phyloP scores from a whole-genome alignment of 345 rosid genomes.

The Melastoma malabathricum region DNA sequence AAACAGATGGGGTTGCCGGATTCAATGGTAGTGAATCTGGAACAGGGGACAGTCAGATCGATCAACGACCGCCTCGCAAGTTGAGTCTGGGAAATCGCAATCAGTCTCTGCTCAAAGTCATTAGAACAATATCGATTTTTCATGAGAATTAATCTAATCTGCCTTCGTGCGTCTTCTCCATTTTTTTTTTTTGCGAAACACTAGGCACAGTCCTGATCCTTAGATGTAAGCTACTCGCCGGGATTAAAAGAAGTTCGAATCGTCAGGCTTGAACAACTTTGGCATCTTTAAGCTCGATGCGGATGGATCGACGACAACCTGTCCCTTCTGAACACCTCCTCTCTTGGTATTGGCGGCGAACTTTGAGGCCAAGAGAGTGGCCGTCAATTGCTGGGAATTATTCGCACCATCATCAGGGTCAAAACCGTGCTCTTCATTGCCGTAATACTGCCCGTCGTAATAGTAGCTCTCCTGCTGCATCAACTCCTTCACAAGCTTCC shows the following conservation, averaged over 20 bases:
- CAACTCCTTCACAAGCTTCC: conserved; percentile 48
- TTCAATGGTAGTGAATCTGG: no score
- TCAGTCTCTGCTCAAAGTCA: no score
- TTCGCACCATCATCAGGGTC: conserved; percentile 12
- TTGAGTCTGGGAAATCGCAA: no score
- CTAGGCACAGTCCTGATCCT: no score
- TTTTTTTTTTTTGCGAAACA: no score
- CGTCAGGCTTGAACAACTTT: conserved; percentile 61
- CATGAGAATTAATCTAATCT: no score
- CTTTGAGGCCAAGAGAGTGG: conserved; percentile 52
- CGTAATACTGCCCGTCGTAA: conserved; percentile 20
- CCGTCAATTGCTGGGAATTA: conserved; percentile 33
- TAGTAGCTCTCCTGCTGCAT: conserved; percentile 26
- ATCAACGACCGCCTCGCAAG: no score
- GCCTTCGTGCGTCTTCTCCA: no score
- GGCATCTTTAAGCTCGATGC: conserved; percentile 59
- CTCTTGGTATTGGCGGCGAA: conserved; percentile 55
- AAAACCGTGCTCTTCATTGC: conserved; percentile 7
- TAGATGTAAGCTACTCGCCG: no score
- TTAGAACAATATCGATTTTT: no score
- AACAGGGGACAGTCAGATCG: no score
- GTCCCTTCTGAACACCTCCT: conserved; percentile 26
- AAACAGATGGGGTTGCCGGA: no score
- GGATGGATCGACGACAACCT: conserved; percentile 24
- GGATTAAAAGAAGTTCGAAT: conserved; percentile 39